Conservation (phyloP, 345 rosid species). For the Murraya paniculata region DNA sequence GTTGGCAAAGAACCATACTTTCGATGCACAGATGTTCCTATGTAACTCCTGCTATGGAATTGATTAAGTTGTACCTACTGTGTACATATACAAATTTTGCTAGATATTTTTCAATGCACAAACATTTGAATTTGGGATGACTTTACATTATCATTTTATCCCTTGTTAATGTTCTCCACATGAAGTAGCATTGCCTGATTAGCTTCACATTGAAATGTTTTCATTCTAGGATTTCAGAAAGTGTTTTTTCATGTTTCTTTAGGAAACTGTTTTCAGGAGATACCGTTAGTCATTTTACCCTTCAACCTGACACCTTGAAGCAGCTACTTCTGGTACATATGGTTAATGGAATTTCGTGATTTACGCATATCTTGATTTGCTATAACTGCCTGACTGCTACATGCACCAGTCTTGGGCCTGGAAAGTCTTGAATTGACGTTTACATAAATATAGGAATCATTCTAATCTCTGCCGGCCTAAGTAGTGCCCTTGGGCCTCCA, state of each 20-base stretch:
- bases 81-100: constrained; percentile 31
- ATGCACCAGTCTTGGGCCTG: not conserved
- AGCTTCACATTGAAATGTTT: not conserved
- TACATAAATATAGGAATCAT: not conserved
- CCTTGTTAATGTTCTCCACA: not conserved
- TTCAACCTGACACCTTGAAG: not conserved
- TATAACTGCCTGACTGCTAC: not conserved
- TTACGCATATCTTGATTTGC: not conserved
- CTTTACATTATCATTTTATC: not conserved
- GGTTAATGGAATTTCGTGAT: not conserved
- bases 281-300: not conserved
- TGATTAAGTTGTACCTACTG: constrained; percentile 12
- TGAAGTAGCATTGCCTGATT: not conserved
- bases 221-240: not conserved
- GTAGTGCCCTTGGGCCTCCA: too few species aligned
- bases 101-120: not conserved
- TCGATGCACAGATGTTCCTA: not conserved
- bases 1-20: not conserved
- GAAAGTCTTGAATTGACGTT: not conserved
- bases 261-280: not conserved
- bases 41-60: not conserved
- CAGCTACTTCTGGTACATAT: not conserved
- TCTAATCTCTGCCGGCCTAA: too few species aligned
- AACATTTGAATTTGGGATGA: not conserved
- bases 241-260: not conserved